Evolutionary conservation across 805 yeast genomes (phyloP).

Genomic region (Ogataea polymorpha): DNA sequence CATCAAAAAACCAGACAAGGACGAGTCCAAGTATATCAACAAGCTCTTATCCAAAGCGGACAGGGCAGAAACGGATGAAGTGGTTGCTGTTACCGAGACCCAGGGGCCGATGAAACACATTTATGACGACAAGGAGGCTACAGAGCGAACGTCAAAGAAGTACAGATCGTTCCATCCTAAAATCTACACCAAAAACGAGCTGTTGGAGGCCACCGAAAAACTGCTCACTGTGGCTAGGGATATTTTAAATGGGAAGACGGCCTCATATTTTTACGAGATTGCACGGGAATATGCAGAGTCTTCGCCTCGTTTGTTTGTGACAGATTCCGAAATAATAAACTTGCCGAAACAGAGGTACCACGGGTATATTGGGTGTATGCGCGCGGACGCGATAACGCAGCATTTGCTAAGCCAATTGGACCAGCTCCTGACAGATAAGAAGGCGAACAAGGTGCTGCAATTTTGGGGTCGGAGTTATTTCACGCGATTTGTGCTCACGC

Average conservation of each 20-base stretch:
- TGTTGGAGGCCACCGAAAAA: slow-evolving; percentile 6
- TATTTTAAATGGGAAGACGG: slow-evolving; percentile 37
- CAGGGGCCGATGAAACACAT: slow-evolving; percentile 7
- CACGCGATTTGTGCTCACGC: slow-evolving; percentile 56
- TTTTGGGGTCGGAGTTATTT: slow-evolving; percentile 64
- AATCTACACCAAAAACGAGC: slow-evolving; percentile 10
- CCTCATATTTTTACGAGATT: slow-evolving; percentile 47
- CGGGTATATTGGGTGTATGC: slow-evolving; percentile 59
- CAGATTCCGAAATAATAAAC: slow-evolving; percentile 44
- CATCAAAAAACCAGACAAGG: slow-evolving; percentile 23
- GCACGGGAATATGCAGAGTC: slow-evolving; percentile 42
- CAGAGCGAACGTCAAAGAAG: slow-evolving; percentile 14
- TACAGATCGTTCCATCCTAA: slow-evolving; percentile 19
- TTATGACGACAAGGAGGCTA: slow-evolving; percentile 17
- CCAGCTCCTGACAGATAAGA: slow-evolving; percentile 29
- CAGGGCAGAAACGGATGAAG: slow-evolving; percentile 9
- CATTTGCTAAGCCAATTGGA: slow-evolving; percentile 37
- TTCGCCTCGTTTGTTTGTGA: slow-evolving; percentile 43
- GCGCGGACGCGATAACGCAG: slow-evolving; percentile 51
- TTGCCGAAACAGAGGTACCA: slow-evolving; percentile 48
- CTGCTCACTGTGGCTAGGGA: slow-evolving; percentile 12
- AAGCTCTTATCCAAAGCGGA: slow-evolving; percentile 19
- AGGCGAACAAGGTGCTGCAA: slow-evolving; percentile 42
- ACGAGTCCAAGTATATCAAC: slow-evolving; percentile 18
- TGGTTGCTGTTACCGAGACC: slow-evolving; percentile 5